These are phyloP conservation scores for Aspergillus pseudoterreus DNA, from an alignment of 2,329 filamentous ascomycete genomes.

Conservation along the genomic window DNA sequence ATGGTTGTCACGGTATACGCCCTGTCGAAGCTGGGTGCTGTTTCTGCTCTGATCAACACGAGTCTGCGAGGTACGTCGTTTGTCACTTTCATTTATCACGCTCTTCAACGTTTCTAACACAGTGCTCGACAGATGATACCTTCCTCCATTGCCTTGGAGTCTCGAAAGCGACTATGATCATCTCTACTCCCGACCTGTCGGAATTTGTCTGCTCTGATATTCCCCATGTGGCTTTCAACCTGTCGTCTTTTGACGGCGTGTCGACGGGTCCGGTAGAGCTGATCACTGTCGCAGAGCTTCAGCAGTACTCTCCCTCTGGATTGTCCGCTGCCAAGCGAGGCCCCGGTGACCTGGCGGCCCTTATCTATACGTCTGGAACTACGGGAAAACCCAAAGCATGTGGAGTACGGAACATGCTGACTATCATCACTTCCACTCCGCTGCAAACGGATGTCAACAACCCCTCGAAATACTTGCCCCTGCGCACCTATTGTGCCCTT, in stretches of 20 bases:
- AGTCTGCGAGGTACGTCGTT: conserved; percentile 41
- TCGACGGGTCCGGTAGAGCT: conserved; percentile 21
- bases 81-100: background rate
- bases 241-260: conserved; percentile 34
- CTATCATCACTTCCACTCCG: conserved; percentile 36
- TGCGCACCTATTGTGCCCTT: conserved; percentile 47
- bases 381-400: conserved; percentile 48
- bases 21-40: conserved; percentile 45
- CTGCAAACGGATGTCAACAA: conserved; percentile 33
- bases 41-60: conserved; percentile 46
- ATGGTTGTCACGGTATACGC: conserved; percentile 46
- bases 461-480: conserved; percentile 40
- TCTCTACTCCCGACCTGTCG: conserved; percentile 45
- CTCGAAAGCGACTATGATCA: conserved; percentile 37
- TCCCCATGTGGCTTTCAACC: conserved; percentile 36
- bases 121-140: conserved; percentile 34
- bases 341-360: conserved; percentile 31
- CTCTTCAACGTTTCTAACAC: too few relatives aligned
- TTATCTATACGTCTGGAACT: conserved; percentile 50
- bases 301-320: conserved; percentile 21
- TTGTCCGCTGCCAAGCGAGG: conserved; percentile 30
- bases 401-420: conserved; percentile 37
- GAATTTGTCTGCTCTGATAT: conserved; percentile 31
- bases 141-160: conserved; percentile 45
- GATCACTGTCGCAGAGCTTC: conserved; percentile 23